Conservation (phyloP, 148 eudicot species). For the Rhododendron williamsianum region DNA sequence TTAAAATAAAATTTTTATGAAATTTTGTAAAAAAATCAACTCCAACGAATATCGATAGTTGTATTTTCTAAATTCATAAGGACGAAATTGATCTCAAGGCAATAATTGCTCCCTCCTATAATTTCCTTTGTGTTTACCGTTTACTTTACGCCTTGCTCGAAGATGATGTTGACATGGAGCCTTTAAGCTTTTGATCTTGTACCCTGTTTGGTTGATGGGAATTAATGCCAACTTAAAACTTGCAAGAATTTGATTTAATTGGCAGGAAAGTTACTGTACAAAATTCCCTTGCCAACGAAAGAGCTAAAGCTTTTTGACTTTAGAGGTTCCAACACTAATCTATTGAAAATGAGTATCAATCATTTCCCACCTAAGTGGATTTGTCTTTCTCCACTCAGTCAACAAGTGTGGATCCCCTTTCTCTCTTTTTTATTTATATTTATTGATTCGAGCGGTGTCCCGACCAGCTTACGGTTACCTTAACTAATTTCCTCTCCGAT, state of each 20-base stretch:
- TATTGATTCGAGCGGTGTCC: too few species aligned
- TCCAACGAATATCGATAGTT: too few species aligned
- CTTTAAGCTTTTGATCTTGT: background rate
- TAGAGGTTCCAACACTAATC: background rate
- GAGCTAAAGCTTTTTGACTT: background rate
- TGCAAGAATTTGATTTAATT: background rate
- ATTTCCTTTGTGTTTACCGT: background rate
- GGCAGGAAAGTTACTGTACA: background rate
- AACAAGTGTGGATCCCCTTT: background rate
- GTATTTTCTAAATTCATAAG: too few species aligned
- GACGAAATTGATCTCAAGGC: background rate
- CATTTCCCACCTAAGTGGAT: background rate
- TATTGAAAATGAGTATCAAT: background rate
- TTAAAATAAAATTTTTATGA: too few species aligned
- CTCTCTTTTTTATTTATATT: background rate
- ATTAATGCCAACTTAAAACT: background rate
- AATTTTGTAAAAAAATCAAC: too few species aligned
- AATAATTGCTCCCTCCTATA: background rate
- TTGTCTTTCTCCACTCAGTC: slow-evolving; percentile 11
- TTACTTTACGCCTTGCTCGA: background rate
- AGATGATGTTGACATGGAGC: background rate
- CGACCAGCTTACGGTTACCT: rapidly evolving
- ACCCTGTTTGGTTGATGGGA: background rate
- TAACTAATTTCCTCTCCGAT: rapidly evolving
- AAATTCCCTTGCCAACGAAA: background rate